Conservation (phyloP, 345 rosid species). For the Dimocarpus longan region DNA sequence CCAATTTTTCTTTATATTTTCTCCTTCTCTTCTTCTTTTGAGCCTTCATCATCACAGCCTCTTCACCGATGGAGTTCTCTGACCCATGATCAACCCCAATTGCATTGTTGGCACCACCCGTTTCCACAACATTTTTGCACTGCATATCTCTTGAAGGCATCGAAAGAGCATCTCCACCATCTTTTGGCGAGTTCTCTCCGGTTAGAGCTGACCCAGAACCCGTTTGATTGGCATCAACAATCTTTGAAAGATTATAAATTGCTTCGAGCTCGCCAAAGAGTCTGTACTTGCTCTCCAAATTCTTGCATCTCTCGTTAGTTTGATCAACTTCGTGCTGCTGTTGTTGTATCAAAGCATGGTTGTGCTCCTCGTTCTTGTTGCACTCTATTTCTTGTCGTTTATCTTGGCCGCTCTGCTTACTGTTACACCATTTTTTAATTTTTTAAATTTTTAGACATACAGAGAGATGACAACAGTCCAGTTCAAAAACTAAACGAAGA, state of each 20-base stretch:
- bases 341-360: background rate
- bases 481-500: constrained; percentile 1
- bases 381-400: constrained; percentile 14
- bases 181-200: constrained; percentile 31
- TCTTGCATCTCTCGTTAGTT: constrained; percentile 22
- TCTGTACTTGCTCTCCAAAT: constrained; percentile 30
- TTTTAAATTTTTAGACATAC: constrained; percentile 35
- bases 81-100: constrained; percentile 37
- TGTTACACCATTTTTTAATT: constrained; percentile 2
- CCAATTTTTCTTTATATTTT: constrained; percentile 33
- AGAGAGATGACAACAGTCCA: constrained; percentile 14
- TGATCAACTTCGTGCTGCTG: constrained; percentile 2
- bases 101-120: constrained; percentile 8
- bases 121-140: constrained; percentile 18
- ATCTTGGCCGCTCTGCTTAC: constrained; percentile 20
- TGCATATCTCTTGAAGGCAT: constrained; percentile 11
- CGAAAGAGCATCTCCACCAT: constrained; percentile 14
- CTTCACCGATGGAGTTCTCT: constrained; percentile 32
- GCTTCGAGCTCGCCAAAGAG: constrained; percentile 48
- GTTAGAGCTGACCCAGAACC: constrained; percentile 45
- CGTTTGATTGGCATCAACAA: constrained; percentile 33
- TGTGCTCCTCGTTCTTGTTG: constrained; percentile 15
- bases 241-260: constrained; percentile 33
- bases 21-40: constrained; percentile 40
- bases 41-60: constrained; percentile 29